Conservation (phyloP, 495 filamentous ascomycete genomes). For the Penicillium soppii region DNA sequence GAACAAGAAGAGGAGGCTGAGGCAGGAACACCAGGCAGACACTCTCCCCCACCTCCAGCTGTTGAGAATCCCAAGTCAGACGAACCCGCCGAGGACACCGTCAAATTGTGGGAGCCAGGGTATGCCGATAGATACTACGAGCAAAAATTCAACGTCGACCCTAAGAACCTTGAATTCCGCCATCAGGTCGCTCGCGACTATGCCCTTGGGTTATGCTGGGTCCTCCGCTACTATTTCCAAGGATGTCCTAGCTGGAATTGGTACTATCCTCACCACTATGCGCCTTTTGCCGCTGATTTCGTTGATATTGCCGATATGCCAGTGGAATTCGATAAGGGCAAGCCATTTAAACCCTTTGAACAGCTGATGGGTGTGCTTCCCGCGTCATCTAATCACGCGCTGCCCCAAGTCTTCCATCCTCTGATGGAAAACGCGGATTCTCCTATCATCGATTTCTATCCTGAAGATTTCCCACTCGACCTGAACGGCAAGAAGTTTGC, state of each 20-base stretch:
- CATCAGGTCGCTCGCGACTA: slow-evolving; percentile 90
- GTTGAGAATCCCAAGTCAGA: slow-evolving; percentile 48
- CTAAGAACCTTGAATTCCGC: slow-evolving; percentile 79
- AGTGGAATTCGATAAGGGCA: slow-evolving; percentile 81
- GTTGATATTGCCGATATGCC: slow-evolving; percentile 76
- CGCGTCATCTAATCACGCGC: slow-evolving; percentile 85
- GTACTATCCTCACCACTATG: slow-evolving; percentile 99
- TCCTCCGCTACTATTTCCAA: slow-evolving; percentile 96
- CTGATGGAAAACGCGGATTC: slow-evolving; percentile 86
- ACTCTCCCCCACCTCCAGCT: slow-evolving; percentile 43
- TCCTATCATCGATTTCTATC: slow-evolving; percentile 96
- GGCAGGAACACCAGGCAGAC: slow-evolving; percentile 56
- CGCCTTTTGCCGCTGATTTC: slow-evolving; percentile 82
- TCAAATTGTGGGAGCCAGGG: slow-evolving; percentile 91
- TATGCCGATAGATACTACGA: slow-evolving; percentile 97
- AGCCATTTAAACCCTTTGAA: slow-evolving; percentile 87
- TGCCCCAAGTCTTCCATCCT: slow-evolving; percentile 80
- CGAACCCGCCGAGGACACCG: slow-evolving; percentile 70
- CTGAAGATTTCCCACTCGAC: slow-evolving; percentile 88
- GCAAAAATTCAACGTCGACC: slow-evolving; percentile 89
- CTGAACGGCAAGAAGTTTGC: slow-evolving; percentile 98
- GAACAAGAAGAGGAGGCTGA: slow-evolving; percentile 61
- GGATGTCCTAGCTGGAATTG: slow-evolving; percentile 97
- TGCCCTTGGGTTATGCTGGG: slow-evolving; percentile 97
- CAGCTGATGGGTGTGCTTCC: slow-evolving; percentile 98